These are phyloP conservation scores for Xylona heveae DNA, from an alignment of 495 filamentous ascomycete species.

Conservation along the genomic window DNA sequence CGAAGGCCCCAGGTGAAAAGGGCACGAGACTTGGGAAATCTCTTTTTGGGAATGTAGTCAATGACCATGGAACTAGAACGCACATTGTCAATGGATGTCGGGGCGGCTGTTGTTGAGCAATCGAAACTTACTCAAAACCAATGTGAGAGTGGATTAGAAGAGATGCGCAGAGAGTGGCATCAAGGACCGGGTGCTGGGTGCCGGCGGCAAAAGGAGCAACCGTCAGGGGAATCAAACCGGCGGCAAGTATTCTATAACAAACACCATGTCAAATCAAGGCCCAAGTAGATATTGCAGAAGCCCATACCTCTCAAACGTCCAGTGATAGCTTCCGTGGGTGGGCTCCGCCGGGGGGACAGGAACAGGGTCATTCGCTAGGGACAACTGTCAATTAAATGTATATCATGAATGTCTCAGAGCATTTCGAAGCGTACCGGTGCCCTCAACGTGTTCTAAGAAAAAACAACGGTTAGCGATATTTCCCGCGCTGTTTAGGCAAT, in stretches of 20 bases:
- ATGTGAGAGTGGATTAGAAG: constrained; percentile 85
- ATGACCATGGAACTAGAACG: constrained; percentile 42
- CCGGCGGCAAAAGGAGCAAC: constrained; percentile 82
- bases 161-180: constrained; percentile 65
- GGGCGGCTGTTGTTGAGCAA: background rate
- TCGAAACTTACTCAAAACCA: constrained; percentile 59
- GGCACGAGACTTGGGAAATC: constrained; percentile 42
- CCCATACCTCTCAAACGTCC: constrained; percentile 75
- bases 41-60: constrained; percentile 67
- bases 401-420: constrained; percentile 10
- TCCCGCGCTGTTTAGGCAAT: constrained; percentile 13
- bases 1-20: constrained; percentile 57
- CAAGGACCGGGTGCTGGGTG: constrained; percentile 70
- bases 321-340: constrained; percentile 87
- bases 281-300: background rate
- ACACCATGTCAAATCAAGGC: background rate
- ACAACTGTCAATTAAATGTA: constrained; percentile 2
- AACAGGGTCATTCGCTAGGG: constrained; percentile 70
- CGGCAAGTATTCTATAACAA: constrained; percentile 37
- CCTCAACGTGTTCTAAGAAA: constrained; percentile 45
- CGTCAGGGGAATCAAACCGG: constrained; percentile 62
- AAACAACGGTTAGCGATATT: constrained; percentile 14
- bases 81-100: background rate
- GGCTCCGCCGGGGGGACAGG: constrained; percentile 49
- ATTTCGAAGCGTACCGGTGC: constrained; percentile 40